Evolutionary conservation across 164 flowering plant species (phyloP).

Genomic region (Euptelea pleiosperma): DNA sequence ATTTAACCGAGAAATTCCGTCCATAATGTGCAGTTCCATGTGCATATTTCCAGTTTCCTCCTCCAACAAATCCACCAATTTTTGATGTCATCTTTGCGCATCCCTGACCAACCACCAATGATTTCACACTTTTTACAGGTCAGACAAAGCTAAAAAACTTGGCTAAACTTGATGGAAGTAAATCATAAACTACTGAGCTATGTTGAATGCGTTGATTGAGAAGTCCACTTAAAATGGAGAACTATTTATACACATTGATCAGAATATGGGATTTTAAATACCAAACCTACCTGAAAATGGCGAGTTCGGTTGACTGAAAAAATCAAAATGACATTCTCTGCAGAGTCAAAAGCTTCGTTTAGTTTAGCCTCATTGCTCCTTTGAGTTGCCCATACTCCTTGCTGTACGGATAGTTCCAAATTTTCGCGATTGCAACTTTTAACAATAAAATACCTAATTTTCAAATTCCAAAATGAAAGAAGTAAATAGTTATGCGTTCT

Average conservation of each 20-base stretch:
- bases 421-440: constrained; percentile 99
- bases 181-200: not conserved
- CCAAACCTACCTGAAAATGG: constrained; percentile 80
- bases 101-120: constrained; percentile 49
- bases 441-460: constrained; percentile 88
- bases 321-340: constrained; percentile 91
- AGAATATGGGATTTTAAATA: not conserved
- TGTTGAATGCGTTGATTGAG: not conserved
- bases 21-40: constrained; percentile 99
- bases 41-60: constrained; percentile 98
- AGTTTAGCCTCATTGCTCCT: constrained; percentile 98
- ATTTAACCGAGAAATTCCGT: constrained; percentile 87
- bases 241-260: not conserved
- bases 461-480: constrained; percentile 17
- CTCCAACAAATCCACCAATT: constrained; percentile 89
- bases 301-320: constrained; percentile 98
- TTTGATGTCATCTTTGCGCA: constrained; percentile 98
- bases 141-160: not conserved
- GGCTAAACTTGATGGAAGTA: not conserved
- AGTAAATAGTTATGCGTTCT: constrained; percentile 15
- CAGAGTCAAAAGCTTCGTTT: constrained; percentile 96
- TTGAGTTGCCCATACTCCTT: constrained; percentile 99
- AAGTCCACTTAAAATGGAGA: not conserved
- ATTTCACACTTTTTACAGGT: constrained; percentile 7
- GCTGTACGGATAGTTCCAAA: constrained; percentile 93